Evolutionary conservation across 192 early-diverging fungal species (phyloP), one percentile per base, ranked within the genome.

Genomic region (Phycomyces nitens): DNA sequence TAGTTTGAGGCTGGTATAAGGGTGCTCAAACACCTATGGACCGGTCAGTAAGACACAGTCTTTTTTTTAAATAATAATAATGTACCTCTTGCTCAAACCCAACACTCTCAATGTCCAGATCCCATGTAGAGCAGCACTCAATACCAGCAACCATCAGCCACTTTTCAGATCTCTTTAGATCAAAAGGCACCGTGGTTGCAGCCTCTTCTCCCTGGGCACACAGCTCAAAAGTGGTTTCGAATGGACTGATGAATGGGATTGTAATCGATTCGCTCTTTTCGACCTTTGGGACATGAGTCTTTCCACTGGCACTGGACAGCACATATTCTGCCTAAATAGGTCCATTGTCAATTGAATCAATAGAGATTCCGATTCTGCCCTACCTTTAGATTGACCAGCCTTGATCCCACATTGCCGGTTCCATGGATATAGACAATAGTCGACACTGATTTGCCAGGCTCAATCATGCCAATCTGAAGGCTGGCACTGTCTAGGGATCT

Each of bases 181-280:
- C 64, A 10, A 65, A 70, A 9, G 60, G 50, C 18, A 62, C 59
- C 5, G 62, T 15, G 15, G 68, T 42, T 27, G 69, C 69, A 16
- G 60, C 70, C 41, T 56, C 55, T 68, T 77, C 69, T 54, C 52
- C 55, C 47, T 75, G 69, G 24, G 60, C 49, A 62, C 50, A 58
- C 21, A 67, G 62, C 40, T 74, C 69, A 54, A 82, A 86, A 5
- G 67, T 55, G 2, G 72, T 66, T 34, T 79, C 78, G 73, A 89
- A 89, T 9, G 84, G 80, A 0, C 64, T 56, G 24, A 78, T 70
- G 68, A 86, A 89, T 1, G 71, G 69, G 10, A 89, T 70, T 26
- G 83, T 63, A 27, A 83, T 65, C 5, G 76, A 69, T 54, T 88
- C 83, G 39, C 63, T 66, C 51, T 86, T 87, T 38, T 86, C 77